Evolutionary conservation across 2,329 filamentous ascomycete species (phyloP).

Genomic region (Thielaviopsis euricoi): DNA sequence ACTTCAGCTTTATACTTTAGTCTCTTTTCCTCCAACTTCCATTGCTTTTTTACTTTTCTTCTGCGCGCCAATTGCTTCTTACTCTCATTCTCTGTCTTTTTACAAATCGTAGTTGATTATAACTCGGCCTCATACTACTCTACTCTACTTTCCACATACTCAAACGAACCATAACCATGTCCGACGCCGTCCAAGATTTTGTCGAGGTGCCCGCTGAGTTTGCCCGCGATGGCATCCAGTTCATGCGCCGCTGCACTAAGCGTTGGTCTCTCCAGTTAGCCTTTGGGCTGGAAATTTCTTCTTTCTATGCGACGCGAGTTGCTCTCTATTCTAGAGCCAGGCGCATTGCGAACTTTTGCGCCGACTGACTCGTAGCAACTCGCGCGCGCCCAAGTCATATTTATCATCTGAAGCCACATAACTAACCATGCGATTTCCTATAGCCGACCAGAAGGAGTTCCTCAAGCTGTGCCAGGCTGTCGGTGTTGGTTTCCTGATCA

Average conservation of each 20-base stretch:
- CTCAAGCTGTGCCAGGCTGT: conserved; percentile 38
- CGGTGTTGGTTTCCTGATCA: conserved; percentile 52
- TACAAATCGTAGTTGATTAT: no score
- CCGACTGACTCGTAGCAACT: neutral
- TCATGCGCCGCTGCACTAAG: conserved; percentile 46
- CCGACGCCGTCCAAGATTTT: conserved; percentile 53
- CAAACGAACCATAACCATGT: conserved; percentile 26
- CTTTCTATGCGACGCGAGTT: neutral
- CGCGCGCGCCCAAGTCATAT: neutral
- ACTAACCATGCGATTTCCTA: neutral
- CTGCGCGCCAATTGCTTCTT: neutral
- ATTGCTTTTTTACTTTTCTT: neutral
- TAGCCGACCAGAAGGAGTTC: conserved; percentile 27
- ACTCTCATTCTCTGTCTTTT: neutral
- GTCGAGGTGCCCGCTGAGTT: conserved; percentile 54
- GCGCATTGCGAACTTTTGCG: neutral
- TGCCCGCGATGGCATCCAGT: conserved; percentile 43
- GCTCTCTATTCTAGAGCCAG: neutral
- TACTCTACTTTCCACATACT: no score
- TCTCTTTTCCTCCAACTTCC: neutral
- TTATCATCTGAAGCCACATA: neutral
- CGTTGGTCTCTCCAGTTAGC: conserved; percentile 24
- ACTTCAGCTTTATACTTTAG: neutral
- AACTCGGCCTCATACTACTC: neutral
- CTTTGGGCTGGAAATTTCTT: neutral